A percentile compares a stretch with the other conserved stretches of the same genome.
phyloP scores from a whole-genome alignment of 2,329 filamentous ascomycete species.

The Colletotrichum horii region DNA sequence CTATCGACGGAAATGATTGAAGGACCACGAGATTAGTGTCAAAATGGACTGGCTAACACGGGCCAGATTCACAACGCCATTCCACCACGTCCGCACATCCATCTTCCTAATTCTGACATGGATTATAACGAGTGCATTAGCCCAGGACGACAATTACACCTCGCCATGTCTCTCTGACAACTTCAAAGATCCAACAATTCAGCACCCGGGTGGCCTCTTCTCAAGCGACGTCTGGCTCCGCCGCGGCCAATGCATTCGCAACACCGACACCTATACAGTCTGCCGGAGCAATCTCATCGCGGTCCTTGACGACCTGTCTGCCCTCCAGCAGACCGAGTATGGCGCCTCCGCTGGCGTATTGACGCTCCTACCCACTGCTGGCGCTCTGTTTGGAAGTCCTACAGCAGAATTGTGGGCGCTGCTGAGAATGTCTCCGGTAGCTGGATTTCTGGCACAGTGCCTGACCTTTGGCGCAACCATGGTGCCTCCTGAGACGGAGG shows the following conservation, averaged over 20 bases:
- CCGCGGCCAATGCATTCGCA: background rate
- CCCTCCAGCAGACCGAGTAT: background rate
- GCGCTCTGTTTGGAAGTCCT: background rate
- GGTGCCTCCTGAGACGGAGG: background rate
- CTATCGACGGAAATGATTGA: background rate
- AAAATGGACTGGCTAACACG: background rate
- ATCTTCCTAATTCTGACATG: background rate
- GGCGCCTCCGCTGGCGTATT: background rate
- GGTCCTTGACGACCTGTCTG: background rate
- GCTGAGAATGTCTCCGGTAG: background rate
- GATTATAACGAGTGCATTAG: background rate
- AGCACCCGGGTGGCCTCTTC: background rate
- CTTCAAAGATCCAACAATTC: background rate
- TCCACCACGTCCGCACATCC: background rate
- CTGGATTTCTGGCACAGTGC: background rate
- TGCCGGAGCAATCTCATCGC: background rate
- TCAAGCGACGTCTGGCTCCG: background rate
- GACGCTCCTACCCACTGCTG: background rate
- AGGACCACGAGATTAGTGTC: background rate
- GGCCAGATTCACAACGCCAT: background rate
- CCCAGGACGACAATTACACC: background rate
- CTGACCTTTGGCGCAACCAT: background rate
- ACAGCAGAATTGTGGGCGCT: background rate
- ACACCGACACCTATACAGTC: background rate
- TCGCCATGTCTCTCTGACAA: background rate